Percentiles rank a stretch among this genome's conserved stretches.
Evolutionary conservation across 306 rosid genomes (phyloP).

Genomic region (Elaeagnus macrophylla): DNA sequence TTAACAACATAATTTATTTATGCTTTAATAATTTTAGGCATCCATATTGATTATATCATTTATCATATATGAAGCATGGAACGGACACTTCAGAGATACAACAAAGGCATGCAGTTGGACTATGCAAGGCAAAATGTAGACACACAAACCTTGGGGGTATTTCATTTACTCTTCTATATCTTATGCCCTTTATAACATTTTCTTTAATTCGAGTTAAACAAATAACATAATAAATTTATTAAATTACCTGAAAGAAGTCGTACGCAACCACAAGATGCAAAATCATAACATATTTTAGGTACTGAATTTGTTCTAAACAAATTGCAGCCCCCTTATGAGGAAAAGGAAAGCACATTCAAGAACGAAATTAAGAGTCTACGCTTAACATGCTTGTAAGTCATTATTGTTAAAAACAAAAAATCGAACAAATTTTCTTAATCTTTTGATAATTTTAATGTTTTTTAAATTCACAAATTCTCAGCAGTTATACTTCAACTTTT

Average conservation of each 20-base stretch:
- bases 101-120: constrained; percentile 22
- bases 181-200: neutral
- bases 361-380: constrained; percentile 40
- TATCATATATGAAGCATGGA: constrained; percentile 54
- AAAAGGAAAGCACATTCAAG: constrained; percentile 16
- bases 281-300: neutral
- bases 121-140: constrained; percentile 3
- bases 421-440: neutral
- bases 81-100: constrained; percentile 48
- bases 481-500: neutral
- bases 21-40: too few species aligned
- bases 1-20: too few species aligned
- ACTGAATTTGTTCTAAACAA: constrained; percentile 4
- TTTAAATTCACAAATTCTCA: neutral
- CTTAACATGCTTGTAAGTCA: constrained; percentile 41
- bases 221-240: too few species aligned
- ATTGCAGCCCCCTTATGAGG: constrained; percentile 21
- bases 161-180: neutral
- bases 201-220: too few species aligned
- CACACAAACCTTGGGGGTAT: neutral
- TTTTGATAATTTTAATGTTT: neutral
- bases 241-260: too few species aligned
- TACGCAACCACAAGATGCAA: neutral
- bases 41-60: constrained; percentile 7
- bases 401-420: too few species aligned